Evolutionary conservation across 148 eudicot genomes (phyloP), one percentile per base, ranked within the genome.

Genomic region (Camellia granthamiana): DNA sequence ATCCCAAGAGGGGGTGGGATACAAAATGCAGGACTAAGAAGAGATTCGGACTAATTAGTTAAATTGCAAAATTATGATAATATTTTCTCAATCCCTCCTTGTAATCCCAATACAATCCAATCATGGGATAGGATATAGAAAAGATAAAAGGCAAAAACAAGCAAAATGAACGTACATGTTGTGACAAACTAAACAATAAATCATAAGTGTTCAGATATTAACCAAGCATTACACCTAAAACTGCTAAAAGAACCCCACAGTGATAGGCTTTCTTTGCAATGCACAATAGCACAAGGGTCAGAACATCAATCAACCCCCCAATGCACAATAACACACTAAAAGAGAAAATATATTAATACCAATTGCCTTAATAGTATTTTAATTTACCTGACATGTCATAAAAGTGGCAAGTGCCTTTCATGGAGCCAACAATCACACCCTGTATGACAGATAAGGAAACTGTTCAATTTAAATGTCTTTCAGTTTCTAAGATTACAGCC

Each of bases 371-470:
- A 14, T 58, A 46, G 51, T 7, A 69, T 79, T 13, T 46, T 5
- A 70, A 79, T 66, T 81, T 83, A 91, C 97, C 92, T 86, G 90
- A 86, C 84, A 89, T 83, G 81, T 82, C 77, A 75, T 79, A 92
- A 75, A 87, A 88, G 6, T 89, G 91, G 82, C 94, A 94, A 72
- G 72, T 84, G 18, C 99, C 99, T 63, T 84, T 61, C 75, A 89
- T 88, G 23, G 94, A 87, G 75, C 98, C 99, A 81, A 94, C 87
- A 62, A 93, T 84, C 52, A 89, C 90, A 56, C 93, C 97, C 99
- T 95, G 89, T 78, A 87, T 5, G 60, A 77, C 75, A 74, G 74
- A n/a, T 6, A 70, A 44, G 77, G 12, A 21, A 16, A 42, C 5
- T 21, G 54, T 47, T 55, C 3, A 43, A 41, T 19, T 49, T 30